Evolutionary conservation across 768 basidiomycete genomes (phyloP), one percentile per base, ranked within the genome.

Genomic region (Gelatoporia subvermispora): DNA sequence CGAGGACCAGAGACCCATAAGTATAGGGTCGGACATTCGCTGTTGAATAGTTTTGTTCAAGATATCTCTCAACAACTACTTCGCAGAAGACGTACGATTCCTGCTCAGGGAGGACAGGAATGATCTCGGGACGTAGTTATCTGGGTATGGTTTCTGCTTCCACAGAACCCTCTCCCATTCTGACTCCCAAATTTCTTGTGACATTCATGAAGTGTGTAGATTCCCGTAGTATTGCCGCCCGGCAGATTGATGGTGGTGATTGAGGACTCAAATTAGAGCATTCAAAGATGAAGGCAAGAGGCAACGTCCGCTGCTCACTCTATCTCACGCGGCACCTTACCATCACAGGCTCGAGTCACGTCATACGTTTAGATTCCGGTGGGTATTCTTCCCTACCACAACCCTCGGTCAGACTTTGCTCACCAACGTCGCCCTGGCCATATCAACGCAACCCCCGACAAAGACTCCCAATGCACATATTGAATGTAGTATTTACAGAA

Each of bases 21-120:
- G 79, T 79, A 62, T 92, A 86, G 2, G 87, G 87, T 22, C 70
- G 78, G 62, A 92, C 87, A 66, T 91, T 90, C 44, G 85, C 91
- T 93, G 37, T 24, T 21, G 25, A 34, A 39, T 3, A 25, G 24
- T 11, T 17, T 18, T 24, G 4, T 20, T 17, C 40, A 47, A 43
- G 23, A 46, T 46, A 52, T 25, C 48, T 53, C 56, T 43, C n/a
- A 38, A 18, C 35, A 25, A 25, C 42, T n/a, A 25, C 23, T 25
- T n/a, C 15, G 41, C 35, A 21, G 34, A 31, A 31, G 7, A 72
- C 83, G 62, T 64, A 93, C 90, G 78, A 65, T 93, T 94, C 63
- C 70, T 84, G 59, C 79, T 76, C 56, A 96, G 66, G 49, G 88
- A 84, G 0, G 84, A 79, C 37, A 94, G 74, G 67, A 96, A 96